Evolutionary conservation across 805 yeast species (phyloP).

Genomic region (Schwanniomyces sp.): DNA sequence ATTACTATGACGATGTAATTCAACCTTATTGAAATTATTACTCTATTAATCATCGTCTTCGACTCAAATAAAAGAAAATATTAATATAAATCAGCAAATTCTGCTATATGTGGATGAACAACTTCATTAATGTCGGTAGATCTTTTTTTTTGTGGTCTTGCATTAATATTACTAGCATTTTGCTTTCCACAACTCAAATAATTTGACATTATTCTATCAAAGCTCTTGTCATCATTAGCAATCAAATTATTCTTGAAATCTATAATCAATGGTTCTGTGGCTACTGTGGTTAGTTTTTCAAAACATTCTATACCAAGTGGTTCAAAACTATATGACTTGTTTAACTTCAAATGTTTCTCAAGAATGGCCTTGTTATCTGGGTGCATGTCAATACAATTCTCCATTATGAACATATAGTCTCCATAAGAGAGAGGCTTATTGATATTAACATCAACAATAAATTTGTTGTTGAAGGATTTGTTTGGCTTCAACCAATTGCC

Average conservation of each 20-base stretch:
- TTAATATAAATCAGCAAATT: conserved; percentile 45
- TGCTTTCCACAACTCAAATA: conserved; percentile 33
- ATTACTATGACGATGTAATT: background rate
- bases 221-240: conserved; percentile 37
- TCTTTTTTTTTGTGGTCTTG: background rate
- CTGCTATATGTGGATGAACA: conserved; percentile 45
- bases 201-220: conserved; percentile 40
- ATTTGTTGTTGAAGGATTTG: conserved; percentile 9
- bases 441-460: conserved; percentile 15
- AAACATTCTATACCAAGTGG: conserved; percentile 9
- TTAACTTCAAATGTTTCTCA: conserved; percentile 11
- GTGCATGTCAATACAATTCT: conserved; percentile 30
- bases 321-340: conserved; percentile 6
- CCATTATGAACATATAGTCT: conserved; percentile 26
- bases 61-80: background rate
- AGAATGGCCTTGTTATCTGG: conserved; percentile 32
- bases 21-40: background rate
- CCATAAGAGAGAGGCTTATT: conserved; percentile 18
- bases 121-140: conserved; percentile 11
- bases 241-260: conserved; percentile 40
- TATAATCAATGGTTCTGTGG: conserved; percentile 24
- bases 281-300: conserved; percentile 5
- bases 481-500: background rate
- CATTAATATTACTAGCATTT: conserved; percentile 8
- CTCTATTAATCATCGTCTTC: background rate